Percentiles rank a stretch among this genome's conserved stretches.
Conservation (phyloP, 768 basidiomycete genomes). For the Kwoniella europaea region DNA sequence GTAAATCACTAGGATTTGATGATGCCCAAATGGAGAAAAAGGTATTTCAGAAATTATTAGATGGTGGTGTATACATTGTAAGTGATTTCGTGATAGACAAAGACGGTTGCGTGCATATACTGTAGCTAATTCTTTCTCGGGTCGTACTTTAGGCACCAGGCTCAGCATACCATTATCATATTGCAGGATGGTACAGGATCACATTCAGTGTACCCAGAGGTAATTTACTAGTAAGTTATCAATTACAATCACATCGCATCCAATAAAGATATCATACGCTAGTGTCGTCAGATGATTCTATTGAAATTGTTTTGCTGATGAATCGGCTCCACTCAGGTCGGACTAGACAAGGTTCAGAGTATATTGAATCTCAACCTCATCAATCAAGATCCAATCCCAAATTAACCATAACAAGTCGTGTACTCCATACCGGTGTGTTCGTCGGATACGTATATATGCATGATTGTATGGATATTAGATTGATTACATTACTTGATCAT, state of each 20-base stretch:
- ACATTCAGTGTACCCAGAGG: constrained; percentile 51
- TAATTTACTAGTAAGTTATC: constrained; percentile 32
- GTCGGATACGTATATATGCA: no score
- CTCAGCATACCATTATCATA: constrained; percentile 48
- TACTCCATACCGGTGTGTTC: no score
- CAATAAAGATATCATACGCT: no score
- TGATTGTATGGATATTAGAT: no score
- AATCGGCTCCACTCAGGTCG: constrained; percentile 25
- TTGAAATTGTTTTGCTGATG: neutral
- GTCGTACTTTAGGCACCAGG: constrained; percentile 44
- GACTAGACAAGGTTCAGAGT: constrained; percentile 40
- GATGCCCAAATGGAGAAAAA: constrained; percentile 46
- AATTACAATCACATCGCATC: no score
- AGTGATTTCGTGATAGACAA: constrained; percentile 12
- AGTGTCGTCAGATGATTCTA: neutral
- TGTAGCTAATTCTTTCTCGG: neutral
- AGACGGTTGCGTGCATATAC: neutral
- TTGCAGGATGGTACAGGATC: constrained; percentile 48
- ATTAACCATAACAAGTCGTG: neutral
- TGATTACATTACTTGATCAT: no score
- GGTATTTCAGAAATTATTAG: constrained; percentile 52
- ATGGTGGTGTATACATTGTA: constrained; percentile 56
- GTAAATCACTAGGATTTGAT: constrained; percentile 39
- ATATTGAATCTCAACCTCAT: neutral
- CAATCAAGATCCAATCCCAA: neutral